Conservation (phyloP, 1,284 basidiomycete species). For the Albatrellus sp. region DNA sequence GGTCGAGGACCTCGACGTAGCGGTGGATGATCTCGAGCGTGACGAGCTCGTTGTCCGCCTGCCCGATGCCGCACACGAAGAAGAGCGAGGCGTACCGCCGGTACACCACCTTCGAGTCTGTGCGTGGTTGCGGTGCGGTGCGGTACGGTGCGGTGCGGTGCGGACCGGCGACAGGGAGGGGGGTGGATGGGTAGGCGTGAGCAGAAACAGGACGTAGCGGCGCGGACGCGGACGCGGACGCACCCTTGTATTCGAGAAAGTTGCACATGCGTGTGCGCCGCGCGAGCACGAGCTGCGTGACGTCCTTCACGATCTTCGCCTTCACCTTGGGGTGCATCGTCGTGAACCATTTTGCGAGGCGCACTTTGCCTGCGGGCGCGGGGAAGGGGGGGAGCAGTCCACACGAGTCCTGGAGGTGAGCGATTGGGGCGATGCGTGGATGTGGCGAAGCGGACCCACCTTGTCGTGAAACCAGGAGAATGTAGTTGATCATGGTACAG, state of each 20-base stretch:
- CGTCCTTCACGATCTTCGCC: slow-evolving; percentile 98
- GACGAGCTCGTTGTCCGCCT: slow-evolving; percentile 84
- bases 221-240: slow-evolving; percentile 23
- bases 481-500: slow-evolving; percentile 26
- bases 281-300: slow-evolving; percentile 95
- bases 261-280: slow-evolving; percentile 98
- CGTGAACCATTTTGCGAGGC: slow-evolving; percentile 97
- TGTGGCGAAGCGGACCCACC: slow-evolving; percentile 26
- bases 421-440: background rate
- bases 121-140: background rate
- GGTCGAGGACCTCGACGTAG: slow-evolving; percentile 97
- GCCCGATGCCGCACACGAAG: slow-evolving; percentile 90
- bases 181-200: too few relatives aligned
- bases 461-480: slow-evolving; percentile 85
- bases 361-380: slow-evolving; percentile 74
- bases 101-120: slow-evolving; percentile 95
- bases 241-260: slow-evolving; percentile 98
- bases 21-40: slow-evolving; percentile 96
- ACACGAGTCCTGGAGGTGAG: background rate
- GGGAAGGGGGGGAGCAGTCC: too few relatives aligned
- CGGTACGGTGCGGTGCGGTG: background rate
- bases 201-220: background rate
- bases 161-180: background rate
- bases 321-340: slow-evolving; percentile 92
- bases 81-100: slow-evolving; percentile 96